phyloP scores from a whole-genome alignment of 1,139 yeast species.

The Blastobotrys capitulatus region DNA sequence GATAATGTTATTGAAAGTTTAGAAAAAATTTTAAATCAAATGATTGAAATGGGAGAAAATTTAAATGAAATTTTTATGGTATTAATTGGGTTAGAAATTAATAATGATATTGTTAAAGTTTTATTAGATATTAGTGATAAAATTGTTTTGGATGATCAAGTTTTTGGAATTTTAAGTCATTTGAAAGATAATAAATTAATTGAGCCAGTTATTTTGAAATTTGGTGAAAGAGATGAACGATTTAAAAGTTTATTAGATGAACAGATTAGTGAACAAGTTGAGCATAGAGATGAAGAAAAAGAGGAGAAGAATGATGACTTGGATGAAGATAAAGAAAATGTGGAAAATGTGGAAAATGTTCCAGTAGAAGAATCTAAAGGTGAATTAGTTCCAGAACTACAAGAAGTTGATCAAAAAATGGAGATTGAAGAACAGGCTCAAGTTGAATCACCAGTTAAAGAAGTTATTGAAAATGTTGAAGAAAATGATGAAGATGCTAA shows the following conservation, averaged over 20 bases:
- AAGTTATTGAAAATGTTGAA: no score
- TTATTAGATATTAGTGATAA: not conserved
- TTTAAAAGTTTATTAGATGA: not conserved
- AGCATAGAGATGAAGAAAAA: not conserved
- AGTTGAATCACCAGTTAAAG: not conserved
- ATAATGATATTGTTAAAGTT: not conserved
- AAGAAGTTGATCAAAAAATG: not conserved
- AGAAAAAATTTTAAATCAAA: not conserved
- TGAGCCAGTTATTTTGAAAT: not conserved
- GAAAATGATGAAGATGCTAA: no score
- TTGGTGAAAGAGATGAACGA: not conserved
- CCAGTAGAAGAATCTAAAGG: no score
- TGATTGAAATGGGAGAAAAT: slow-evolving; percentile 1
- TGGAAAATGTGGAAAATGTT: not conserved
- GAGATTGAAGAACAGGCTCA: not conserved
- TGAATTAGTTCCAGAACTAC: no score
- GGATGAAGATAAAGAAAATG: not conserved
- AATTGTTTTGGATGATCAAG: not conserved
- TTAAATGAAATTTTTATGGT: slow-evolving; percentile 12
- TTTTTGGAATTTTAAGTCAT: not conserved
- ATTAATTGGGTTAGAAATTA: not conserved
- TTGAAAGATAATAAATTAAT: not conserved
- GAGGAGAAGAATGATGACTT: not conserved
- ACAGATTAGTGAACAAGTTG: not conserved
- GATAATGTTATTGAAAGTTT: slow-evolving; percentile 5